These are phyloP conservation scores for Lipomyces sp. DNA, from an alignment of 805 yeast genomes.

Conservation along the genomic window DNA sequence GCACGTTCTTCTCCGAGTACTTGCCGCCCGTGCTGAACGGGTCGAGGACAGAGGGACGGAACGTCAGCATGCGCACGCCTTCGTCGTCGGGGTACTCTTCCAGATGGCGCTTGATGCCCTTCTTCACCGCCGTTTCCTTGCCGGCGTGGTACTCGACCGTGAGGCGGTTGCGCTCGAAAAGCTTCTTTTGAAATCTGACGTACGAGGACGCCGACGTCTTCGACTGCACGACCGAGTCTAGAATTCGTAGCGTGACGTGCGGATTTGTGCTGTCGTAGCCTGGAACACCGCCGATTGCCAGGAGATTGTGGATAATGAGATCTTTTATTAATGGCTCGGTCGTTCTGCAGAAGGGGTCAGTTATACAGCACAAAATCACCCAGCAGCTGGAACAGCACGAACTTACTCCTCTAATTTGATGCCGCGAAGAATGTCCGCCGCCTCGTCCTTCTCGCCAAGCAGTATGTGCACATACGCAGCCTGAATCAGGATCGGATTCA, in stretches of 20 bases:
- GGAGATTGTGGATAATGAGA: slow-evolving; percentile 39
- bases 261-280: slow-evolving; percentile 15
- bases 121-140: slow-evolving; percentile 20
- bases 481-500: slow-evolving; percentile 57
- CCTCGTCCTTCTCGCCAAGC: slow-evolving; percentile 40
- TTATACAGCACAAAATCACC: background rate
- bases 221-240: slow-evolving; percentile 14
- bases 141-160: slow-evolving; percentile 22
- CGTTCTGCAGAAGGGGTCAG: background rate
- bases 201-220: slow-evolving; percentile 7
- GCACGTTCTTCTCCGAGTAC: slow-evolving; percentile 18
- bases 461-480: slow-evolving; percentile 53
- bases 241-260: slow-evolving; percentile 15
- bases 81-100: slow-evolving; percentile 23
- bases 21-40: slow-evolving; percentile 26
- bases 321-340: slow-evolving; percentile 26
- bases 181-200: slow-evolving; percentile 12
- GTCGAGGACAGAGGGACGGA: slow-evolving; percentile 22
- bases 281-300: slow-evolving; percentile 2
- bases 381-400: background rate
- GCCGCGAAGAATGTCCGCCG: slow-evolving; percentile 41
- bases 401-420: slow-evolving; percentile 31
- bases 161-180: slow-evolving; percentile 16
- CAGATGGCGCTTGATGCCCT: slow-evolving; percentile 21
- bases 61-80: slow-evolving; percentile 8